Evolutionary conservation across 441 rosid species (phyloP).

Genomic region (Populus hybrid): DNA sequence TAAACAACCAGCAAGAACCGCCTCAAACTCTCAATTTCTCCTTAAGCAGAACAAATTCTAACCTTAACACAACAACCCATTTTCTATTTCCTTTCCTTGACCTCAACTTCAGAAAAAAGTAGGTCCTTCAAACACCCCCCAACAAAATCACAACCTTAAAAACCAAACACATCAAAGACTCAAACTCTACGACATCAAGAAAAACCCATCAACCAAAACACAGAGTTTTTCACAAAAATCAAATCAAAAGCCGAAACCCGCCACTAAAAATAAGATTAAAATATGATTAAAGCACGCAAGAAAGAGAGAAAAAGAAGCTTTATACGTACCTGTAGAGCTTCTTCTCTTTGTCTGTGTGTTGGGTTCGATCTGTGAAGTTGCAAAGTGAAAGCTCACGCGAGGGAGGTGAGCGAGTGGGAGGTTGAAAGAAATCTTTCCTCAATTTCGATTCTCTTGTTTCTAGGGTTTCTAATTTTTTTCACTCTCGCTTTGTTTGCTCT

Average conservation of each 20-base stretch:
- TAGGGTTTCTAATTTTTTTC: background rate
- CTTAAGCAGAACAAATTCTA: no score
- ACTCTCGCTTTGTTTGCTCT: background rate
- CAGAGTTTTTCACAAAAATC: background rate
- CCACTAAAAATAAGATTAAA: background rate
- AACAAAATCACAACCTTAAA: background rate
- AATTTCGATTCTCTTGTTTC: background rate
- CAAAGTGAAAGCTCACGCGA: background rate
- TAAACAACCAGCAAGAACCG: background rate
- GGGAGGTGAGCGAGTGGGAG: background rate
- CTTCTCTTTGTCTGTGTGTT: background rate
- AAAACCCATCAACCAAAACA: background rate
- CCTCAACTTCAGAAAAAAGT: background rate
- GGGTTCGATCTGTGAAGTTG: background rate
- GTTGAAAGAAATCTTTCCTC: background rate
- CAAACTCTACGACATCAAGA: background rate
- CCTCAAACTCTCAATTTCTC: background rate
- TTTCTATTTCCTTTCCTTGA: background rate
- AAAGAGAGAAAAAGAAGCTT: background rate
- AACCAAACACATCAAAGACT: background rate
- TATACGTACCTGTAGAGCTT: background rate
- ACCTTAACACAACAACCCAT: no score
- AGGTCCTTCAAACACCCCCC: background rate
- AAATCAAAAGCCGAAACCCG: background rate
- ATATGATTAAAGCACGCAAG: background rate